A percentile compares a stretch with the other conserved stretches of the same genome.
phyloP scores from a whole-genome alignment of 2,329 filamentous ascomycete species.

The Nannizziopsis arthrosporioides region DNA sequence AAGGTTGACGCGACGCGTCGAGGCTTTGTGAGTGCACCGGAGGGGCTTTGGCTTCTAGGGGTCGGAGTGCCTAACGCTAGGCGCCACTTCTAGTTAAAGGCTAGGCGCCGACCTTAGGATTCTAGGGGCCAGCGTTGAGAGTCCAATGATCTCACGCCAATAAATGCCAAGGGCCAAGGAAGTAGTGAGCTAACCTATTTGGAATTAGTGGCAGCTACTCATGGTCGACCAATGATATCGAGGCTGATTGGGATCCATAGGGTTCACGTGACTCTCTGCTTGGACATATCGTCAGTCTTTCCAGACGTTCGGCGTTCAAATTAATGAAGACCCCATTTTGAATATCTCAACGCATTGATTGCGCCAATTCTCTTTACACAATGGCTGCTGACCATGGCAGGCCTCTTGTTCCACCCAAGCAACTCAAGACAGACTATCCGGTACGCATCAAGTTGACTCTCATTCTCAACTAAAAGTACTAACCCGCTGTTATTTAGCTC shows the following conservation, averaged over 20 bases:
- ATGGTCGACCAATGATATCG: background rate
- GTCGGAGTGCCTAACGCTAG: no score
- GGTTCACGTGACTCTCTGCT: no score
- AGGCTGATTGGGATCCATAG: no score
- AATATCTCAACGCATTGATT: background rate
- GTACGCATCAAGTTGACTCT: constrained; percentile 44
- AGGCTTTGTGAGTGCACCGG: background rate
- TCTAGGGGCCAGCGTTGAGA: no score
- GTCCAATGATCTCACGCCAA: no score
- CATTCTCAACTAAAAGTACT: constrained; percentile 4
- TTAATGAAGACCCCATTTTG: background rate
- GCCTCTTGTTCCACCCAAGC: constrained; percentile 60
- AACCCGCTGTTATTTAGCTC: constrained; percentile 49
- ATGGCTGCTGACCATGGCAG: constrained; percentile 32
- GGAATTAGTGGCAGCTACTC: background rate
- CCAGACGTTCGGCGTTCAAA: constrained; percentile 2
- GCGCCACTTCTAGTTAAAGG: no score
- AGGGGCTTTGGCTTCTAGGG: background rate
- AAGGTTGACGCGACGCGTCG: constrained; percentile 10
- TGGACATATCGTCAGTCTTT: background rate
- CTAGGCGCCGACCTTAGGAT: no score
- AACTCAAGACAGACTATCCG: constrained; percentile 70
- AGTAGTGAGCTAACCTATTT: no score
- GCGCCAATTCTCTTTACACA: constrained; percentile 5
- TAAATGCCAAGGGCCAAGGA: no score